These are phyloP conservation scores for Arachis stenosperma DNA, from an alignment of 306 rosid species.

Conservation along the genomic window DNA sequence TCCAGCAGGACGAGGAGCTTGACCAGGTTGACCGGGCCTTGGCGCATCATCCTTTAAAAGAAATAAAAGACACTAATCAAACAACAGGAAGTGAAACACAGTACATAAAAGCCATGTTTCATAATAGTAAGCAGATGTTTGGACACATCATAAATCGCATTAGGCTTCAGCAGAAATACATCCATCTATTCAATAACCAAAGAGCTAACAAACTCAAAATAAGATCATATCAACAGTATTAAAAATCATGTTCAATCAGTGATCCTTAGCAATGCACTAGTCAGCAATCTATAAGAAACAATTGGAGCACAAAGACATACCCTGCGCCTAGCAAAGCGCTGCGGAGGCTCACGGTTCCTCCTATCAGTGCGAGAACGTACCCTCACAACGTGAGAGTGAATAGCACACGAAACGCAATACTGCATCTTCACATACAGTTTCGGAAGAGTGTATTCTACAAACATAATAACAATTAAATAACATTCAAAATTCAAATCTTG, in stretches of 20 bases:
- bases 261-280: background rate
- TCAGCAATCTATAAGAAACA: no score
- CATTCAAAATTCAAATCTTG: background rate
- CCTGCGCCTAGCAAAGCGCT: slow-evolving; percentile 85
- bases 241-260: background rate
- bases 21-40: slow-evolving; percentile 79
- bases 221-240: background rate
- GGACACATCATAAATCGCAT: background rate
- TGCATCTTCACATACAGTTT: slow-evolving; percentile 97
- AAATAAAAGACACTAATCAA: slow-evolving; percentile 8
- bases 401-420: slow-evolving; percentile 95
- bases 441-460: slow-evolving; percentile 82
- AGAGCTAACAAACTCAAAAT: background rate
- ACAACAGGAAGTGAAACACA: background rate
- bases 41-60: slow-evolving; percentile 63
- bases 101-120: background rate
- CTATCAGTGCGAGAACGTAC: slow-evolving; percentile 84
- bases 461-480: background rate
- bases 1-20: slow-evolving; percentile 67
- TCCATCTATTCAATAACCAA: background rate
- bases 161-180: background rate
- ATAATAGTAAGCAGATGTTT: background rate
- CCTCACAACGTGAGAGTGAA: slow-evolving; percentile 96
- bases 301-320: slow-evolving; percentile 33
- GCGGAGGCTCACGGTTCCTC: slow-evolving; percentile 92